Conservation (phyloP, 495 filamentous ascomycete genomes). For the Pseudevernia furfuracea region DNA sequence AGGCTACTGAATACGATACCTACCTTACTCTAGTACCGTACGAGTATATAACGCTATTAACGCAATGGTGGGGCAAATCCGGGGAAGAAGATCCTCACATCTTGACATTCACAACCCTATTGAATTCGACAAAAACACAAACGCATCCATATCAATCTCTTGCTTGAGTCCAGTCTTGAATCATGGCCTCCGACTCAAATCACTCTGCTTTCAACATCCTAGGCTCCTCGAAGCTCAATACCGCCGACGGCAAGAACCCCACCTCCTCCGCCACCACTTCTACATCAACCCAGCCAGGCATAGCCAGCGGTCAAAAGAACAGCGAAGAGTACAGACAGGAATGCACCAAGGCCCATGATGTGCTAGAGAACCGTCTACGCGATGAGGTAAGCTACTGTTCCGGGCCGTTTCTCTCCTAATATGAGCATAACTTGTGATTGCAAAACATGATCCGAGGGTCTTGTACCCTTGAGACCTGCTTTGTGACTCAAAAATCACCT, state of each 20-base stretch:
- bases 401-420: not conserved
- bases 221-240: slow-evolving; percentile 28
- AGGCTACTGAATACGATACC: too few species aligned
- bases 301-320: slow-evolving; percentile 15
- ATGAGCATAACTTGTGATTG: not conserved
- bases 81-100: slow-evolving; percentile 3
- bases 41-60: too few species aligned
- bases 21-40: too few species aligned
- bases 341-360: slow-evolving; percentile 21
- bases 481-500: not conserved
- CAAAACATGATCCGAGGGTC: not conserved
- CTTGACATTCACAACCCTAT: not conserved
- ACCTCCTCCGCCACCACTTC: slow-evolving; percentile 10
- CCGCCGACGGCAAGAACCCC: slow-evolving; percentile 25
- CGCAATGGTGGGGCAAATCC: not conserved
- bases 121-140: too few species aligned
- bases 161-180: not conserved
- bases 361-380: slow-evolving; percentile 17
- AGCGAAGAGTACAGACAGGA: slow-evolving; percentile 19
- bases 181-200: slow-evolving; percentile 15
- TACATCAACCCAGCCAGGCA: slow-evolving; percentile 5
- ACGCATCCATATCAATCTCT: not conserved
- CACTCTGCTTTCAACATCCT: slow-evolving; percentile 26
- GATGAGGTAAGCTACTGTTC: slow-evolving; percentile 10
- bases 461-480: not conserved